These are phyloP conservation scores for Suillus alpinus DNA, from an alignment of 768 basidiomycete genomes.

Conservation along the genomic window DNA sequence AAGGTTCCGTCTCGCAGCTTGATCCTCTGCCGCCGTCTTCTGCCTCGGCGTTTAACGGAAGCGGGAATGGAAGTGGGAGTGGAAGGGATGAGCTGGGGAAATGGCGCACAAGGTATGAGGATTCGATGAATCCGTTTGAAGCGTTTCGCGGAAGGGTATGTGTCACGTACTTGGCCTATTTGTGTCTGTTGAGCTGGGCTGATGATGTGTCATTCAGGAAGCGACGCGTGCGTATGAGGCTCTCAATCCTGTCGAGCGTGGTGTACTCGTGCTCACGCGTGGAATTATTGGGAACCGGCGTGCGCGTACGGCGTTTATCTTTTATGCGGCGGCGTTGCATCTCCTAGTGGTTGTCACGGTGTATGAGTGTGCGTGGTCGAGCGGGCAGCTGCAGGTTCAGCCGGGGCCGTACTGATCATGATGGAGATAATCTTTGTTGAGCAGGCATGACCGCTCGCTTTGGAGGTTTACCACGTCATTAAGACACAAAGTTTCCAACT, in stretches of 20 bases:
- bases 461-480: not conserved
- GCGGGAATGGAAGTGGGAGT: slow-evolving; percentile 37
- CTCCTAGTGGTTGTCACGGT: slow-evolving; percentile 76
- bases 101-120: slow-evolving; percentile 91
- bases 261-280: slow-evolving; percentile 80
- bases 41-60: slow-evolving; percentile 26
- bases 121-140: slow-evolving; percentile 98
- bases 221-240: slow-evolving; percentile 90
- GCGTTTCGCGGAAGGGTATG: slow-evolving; percentile 92
- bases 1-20: slow-evolving; percentile 60
- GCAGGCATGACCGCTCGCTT: not conserved
- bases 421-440: not conserved
- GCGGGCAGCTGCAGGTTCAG: slow-evolving; percentile 50
- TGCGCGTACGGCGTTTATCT: slow-evolving; percentile 84
- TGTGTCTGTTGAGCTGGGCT: not conserved
- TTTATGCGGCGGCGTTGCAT: slow-evolving; percentile 81
- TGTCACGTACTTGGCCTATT: slow-evolving; percentile 14
- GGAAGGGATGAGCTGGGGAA: slow-evolving; percentile 75
- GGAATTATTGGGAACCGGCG: slow-evolving; percentile 86
- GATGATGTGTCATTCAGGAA: slow-evolving; percentile 54
- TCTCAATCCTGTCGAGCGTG: slow-evolving; percentile 88
- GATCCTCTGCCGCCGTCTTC: slow-evolving; percentile 57
- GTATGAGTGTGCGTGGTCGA: slow-evolving; percentile 66
- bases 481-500: not conserved
- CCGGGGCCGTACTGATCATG: slow-evolving; percentile 39